phyloP scores from a whole-genome alignment of 2,329 filamentous ascomycete genomes.

The Colletotrichum spinosum region DNA sequence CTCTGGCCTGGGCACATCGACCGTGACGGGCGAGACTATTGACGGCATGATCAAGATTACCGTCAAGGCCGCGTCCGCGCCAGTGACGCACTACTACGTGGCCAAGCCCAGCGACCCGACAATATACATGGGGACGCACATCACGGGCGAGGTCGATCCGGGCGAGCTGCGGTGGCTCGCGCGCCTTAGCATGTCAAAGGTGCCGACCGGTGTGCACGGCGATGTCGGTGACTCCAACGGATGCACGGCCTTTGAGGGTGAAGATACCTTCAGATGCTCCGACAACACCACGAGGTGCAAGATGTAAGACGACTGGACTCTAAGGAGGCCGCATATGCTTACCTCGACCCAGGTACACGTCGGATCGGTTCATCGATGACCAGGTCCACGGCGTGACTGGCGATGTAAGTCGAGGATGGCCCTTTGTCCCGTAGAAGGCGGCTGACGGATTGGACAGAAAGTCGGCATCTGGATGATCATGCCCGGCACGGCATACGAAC shows the following conservation, averaged over 20 bases:
- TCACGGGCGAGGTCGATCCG: constrained; percentile 40
- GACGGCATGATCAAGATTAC: constrained; percentile 40
- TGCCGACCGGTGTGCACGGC: constrained; percentile 41
- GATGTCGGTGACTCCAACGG: constrained; percentile 40
- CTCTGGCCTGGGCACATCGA: constrained; percentile 54
- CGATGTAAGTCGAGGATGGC: constrained; percentile 40
- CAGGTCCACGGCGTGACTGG: constrained; percentile 59
- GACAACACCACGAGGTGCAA: constrained; percentile 34
- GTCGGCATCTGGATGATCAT: constrained; percentile 63
- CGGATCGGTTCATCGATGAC: constrained; percentile 71
- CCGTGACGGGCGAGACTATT: constrained; percentile 40
- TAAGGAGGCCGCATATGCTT: neutral
- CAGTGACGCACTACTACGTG: constrained; percentile 42
- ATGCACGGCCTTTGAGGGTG: constrained; percentile 38
- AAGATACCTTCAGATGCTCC: constrained; percentile 39
- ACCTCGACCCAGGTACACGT: constrained; percentile 55
- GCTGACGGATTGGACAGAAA: constrained; percentile 44
- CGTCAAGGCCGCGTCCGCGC: constrained; percentile 37
- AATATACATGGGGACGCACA: constrained; percentile 43
- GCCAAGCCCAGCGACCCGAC: constrained; percentile 39
- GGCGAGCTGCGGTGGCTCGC: constrained; percentile 42
- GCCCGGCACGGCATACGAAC: constrained; percentile 61
- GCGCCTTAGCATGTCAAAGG: constrained; percentile 34
- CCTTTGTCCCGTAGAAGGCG: neutral
- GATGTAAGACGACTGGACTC: constrained; percentile 7